Percentiles rank a stretch among this genome's conserved stretches.
Evolutionary conservation across 2,329 filamentous ascomycete genomes (phyloP).

Genomic region (Fusarium succisae): DNA sequence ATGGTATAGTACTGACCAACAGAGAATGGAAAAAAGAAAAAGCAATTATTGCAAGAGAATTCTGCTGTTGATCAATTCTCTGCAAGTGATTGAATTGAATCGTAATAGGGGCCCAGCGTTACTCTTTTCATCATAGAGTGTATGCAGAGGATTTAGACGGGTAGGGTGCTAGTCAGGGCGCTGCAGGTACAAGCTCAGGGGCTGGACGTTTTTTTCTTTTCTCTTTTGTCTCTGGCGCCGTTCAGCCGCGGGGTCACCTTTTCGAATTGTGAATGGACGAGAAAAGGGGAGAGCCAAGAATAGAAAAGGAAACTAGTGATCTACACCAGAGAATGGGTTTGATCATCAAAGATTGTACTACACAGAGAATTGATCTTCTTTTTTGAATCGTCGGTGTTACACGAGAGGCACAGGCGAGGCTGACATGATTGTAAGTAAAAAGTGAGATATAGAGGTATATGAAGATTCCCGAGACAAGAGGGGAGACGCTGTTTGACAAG

Average conservation of each 20-base stretch:
- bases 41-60: neutral
- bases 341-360: neutral
- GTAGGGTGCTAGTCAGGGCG: neutral
- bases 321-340: neutral
- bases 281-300: conserved; percentile 24
- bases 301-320: neutral
- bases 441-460: neutral
- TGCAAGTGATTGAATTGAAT: neutral
- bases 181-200: conserved; percentile 30
- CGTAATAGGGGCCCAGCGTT: conserved; percentile 20
- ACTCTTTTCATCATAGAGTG: neutral
- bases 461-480: conserved; percentile 9
- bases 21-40: neutral
- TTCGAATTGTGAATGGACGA: neutral
- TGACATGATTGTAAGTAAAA: conserved; percentile 7
- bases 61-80: neutral
- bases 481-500: neutral
- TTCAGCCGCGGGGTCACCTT: conserved; percentile 25
- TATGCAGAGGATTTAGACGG: neutral
- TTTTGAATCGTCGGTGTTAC: neutral
- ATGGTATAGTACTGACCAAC: no score
- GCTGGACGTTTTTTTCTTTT: conserved; percentile 7
- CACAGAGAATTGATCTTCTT: neutral
- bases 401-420: neutral
- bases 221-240: conserved; percentile 16